These are phyloP conservation scores for Cutaneotrichosporon sp. DNA, from an alignment of 1,284 basidiomycete genomes.

Conservation along the genomic window DNA sequence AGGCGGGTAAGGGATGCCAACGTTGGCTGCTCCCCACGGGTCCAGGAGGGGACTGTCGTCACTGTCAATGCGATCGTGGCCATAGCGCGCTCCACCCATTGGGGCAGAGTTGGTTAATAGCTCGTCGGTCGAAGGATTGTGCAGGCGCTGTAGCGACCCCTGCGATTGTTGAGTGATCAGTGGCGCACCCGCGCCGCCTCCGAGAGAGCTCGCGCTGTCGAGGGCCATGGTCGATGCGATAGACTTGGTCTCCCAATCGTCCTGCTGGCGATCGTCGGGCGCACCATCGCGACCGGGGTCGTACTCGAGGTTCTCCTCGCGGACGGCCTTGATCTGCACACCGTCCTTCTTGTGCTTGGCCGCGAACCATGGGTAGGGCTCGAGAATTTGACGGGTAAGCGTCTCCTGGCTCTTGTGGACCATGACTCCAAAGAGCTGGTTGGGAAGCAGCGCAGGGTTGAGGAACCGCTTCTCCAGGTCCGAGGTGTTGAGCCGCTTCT, in stretches of 20 bases:
- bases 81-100: no score
- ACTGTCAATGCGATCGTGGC: neutral
- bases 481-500: constrained; percentile 47
- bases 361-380: constrained; percentile 46
- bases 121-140: constrained; percentile 38
- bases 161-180: neutral
- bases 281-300: constrained; percentile 40
- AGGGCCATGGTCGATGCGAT: constrained; percentile 30
- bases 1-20: constrained; percentile 9
- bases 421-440: constrained; percentile 48
- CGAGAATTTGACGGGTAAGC: constrained; percentile 41
- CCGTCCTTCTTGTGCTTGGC: constrained; percentile 35
- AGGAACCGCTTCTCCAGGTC: constrained; percentile 52
- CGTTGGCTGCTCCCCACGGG: constrained; percentile 6
- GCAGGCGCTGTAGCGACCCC: neutral
- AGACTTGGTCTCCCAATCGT: constrained; percentile 42
- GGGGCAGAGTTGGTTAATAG: constrained; percentile 26
- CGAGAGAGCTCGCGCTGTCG: neutral
- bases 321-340: constrained; percentile 43
- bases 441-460: constrained; percentile 50
- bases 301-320: constrained; percentile 49
- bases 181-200: neutral
- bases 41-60: constrained; percentile 4
- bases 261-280: constrained; percentile 21
- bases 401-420: constrained; percentile 49